A percentile compares a stretch with the other conserved stretches of the same genome.
Conservation (phyloP, 2,329 filamentous ascomycete genomes). For the Epichloe hybrida region DNA sequence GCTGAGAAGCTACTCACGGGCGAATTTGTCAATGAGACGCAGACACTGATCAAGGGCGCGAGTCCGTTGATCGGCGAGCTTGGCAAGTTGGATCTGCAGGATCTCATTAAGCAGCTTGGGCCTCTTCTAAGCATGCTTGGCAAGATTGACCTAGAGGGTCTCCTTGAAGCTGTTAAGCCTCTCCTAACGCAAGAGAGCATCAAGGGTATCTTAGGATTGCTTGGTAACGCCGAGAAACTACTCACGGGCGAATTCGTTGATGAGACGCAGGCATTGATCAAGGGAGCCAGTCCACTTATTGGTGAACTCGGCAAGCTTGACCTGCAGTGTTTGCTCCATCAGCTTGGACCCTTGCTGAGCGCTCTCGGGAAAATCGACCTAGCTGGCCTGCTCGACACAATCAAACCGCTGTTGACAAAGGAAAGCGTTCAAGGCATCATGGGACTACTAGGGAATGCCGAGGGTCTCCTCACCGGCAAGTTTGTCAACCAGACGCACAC, state of each 20-base stretch:
- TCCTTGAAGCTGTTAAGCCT: conserved; percentile 15
- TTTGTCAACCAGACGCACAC: conserved; percentile 18
- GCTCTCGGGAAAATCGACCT: conserved; percentile 19
- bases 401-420: conserved; percentile 21
- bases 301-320: conserved; percentile 13
- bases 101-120: conserved; percentile 13
- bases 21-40: conserved; percentile 17
- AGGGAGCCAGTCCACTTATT: conserved; percentile 15
- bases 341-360: conserved; percentile 17
- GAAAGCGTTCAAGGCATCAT: conserved; percentile 20
- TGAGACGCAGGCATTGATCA: conserved; percentile 15
- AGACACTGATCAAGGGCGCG: conserved; percentile 16
- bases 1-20: conserved; percentile 16
- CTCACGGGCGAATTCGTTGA: conserved; percentile 16
- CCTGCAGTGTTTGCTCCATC: conserved; percentile 15
- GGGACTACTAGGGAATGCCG: conserved; percentile 21
- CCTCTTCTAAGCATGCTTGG: conserved; percentile 19
- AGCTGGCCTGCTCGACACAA: conserved; percentile 17
- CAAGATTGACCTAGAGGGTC: conserved; percentile 18
- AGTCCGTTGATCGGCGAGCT: conserved; percentile 13
- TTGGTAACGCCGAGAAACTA: conserved; percentile 16
- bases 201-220: conserved; percentile 19
- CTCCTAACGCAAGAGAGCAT: conserved; percentile 16
- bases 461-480: conserved; percentile 18
- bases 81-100: conserved; percentile 12